Percentiles rank a stretch among this genome's conserved stretches.
Conservation (phyloP, 148 eudicot species). For the Drosera capensis region DNA sequence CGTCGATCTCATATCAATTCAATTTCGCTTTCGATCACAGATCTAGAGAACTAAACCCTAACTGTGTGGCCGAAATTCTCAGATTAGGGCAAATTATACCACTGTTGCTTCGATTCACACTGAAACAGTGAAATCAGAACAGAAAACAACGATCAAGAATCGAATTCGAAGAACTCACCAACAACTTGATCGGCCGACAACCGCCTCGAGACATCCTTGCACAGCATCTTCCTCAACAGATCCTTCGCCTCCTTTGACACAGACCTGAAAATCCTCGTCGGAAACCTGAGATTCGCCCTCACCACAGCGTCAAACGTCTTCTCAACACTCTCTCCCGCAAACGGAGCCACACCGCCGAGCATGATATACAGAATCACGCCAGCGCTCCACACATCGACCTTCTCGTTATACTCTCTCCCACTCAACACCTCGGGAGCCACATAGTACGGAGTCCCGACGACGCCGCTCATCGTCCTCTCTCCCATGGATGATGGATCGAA, state of each 20-base stretch:
- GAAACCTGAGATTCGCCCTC: constrained; percentile 65
- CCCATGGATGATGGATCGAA: constrained; percentile 24
- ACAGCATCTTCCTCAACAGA: constrained; percentile 78
- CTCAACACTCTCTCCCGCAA: constrained; percentile 47
- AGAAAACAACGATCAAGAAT: no score
- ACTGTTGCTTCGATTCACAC: no score
- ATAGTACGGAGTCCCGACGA: constrained; percentile 87
- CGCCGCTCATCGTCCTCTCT: constrained; percentile 38
- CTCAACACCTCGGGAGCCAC: constrained; percentile 81
- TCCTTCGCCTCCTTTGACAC: constrained; percentile 73
- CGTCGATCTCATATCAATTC: no score
- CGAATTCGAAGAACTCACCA: constrained; percentile 35
- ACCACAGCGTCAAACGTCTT: constrained; percentile 66
- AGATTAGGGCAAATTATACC: no score
- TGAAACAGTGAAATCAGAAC: no score
- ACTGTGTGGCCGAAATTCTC: no score
- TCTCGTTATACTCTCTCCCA: constrained; percentile 67
- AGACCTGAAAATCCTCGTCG: constrained; percentile 46
- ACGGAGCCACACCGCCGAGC: constrained; percentile 76
- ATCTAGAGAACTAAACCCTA: no score
- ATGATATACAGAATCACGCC: constrained; percentile 74
- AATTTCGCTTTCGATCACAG: no score
- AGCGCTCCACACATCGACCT: constrained; percentile 81
- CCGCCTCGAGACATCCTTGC: constrained; percentile 56
- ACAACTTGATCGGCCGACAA: constrained; percentile 79